Evolutionary conservation across 2,329 filamentous ascomycete genomes (phyloP).

Genomic region (Lachnellula arida): DNA sequence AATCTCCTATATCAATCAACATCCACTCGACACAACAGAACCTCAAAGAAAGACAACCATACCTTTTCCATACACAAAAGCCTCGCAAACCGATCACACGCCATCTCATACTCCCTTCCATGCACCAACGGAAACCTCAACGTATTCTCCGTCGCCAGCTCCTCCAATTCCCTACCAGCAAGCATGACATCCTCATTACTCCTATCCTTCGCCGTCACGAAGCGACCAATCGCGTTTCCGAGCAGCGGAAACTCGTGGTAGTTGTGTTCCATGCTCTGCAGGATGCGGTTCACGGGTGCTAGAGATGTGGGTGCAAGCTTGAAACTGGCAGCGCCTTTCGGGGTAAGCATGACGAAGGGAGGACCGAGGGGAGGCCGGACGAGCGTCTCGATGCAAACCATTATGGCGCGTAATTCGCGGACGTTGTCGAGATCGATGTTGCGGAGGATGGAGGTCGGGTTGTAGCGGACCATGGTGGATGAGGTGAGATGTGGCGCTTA

Average conservation of each 20-base stretch:
- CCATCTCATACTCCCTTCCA: not conserved
- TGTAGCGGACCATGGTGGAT: not conserved
- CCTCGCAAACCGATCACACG: not conserved
- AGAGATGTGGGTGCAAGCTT: not conserved
- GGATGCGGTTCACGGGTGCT: not conserved
- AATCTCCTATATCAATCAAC: not conserved
- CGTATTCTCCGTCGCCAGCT: conserved; percentile 2
- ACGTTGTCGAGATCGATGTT: not conserved
- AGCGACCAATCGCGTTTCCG: not conserved
- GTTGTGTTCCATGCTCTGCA: not conserved
- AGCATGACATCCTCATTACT: not conserved
- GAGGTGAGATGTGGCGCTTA: not conserved
- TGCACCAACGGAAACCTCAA: not conserved
- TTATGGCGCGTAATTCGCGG: not conserved
- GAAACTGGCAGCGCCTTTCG: not conserved
- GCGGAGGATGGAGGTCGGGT: not conserved
- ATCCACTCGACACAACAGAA: not conserved
- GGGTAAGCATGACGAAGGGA: not conserved
- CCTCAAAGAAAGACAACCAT: not conserved
- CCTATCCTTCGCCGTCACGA: not conserved
- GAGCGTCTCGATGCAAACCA: not conserved
- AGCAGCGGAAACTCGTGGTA: not conserved
- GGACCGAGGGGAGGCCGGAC: not conserved
- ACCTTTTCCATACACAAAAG: not conserved
- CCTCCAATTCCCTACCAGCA: not conserved